Conservation (phyloP, 2,329 filamentous ascomycete species). For the Magnaporthales sp. region DNA sequence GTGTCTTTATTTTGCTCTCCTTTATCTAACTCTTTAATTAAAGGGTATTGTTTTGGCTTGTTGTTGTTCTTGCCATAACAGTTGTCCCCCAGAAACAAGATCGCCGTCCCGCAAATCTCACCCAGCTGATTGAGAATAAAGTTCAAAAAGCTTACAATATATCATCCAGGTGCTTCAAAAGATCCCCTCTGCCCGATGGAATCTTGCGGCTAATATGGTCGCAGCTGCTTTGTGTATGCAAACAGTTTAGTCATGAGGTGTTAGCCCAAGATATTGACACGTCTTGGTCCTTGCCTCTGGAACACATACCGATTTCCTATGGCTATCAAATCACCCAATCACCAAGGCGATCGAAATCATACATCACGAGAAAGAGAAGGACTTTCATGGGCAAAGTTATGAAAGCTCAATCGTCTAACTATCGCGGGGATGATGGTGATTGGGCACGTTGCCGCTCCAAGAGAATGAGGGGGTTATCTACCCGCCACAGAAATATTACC, state of each 20-base stretch:
- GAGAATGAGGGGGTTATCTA: not conserved
- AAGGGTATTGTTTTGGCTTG: not conserved
- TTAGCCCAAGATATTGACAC: not conserved
- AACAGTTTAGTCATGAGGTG: not conserved
- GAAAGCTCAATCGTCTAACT: not conserved
- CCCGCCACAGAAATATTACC: not conserved
- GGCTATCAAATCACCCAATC: not conserved
- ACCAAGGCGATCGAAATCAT: not conserved
- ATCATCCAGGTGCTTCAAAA: not conserved
- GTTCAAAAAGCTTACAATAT: not conserved
- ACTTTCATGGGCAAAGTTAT: not conserved
- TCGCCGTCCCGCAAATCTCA: not conserved
- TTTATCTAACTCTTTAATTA: not conserved
- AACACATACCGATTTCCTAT: not conserved
- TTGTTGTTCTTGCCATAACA: not conserved
- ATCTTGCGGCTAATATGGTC: not conserved
- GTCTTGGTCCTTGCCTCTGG: not conserved
- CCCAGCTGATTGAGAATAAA: not conserved
- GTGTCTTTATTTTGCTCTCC: not conserved
- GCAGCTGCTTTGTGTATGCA: not conserved
- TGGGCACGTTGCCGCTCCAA: not conserved
- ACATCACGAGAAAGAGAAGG: not conserved
- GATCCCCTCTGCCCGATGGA: not conserved
- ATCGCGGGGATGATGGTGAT: not conserved
- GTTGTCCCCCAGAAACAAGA: not conserved